These are phyloP conservation scores for Euphrasia arctica DNA, from an alignment of 305 asterid species.

Conservation along the genomic window DNA sequence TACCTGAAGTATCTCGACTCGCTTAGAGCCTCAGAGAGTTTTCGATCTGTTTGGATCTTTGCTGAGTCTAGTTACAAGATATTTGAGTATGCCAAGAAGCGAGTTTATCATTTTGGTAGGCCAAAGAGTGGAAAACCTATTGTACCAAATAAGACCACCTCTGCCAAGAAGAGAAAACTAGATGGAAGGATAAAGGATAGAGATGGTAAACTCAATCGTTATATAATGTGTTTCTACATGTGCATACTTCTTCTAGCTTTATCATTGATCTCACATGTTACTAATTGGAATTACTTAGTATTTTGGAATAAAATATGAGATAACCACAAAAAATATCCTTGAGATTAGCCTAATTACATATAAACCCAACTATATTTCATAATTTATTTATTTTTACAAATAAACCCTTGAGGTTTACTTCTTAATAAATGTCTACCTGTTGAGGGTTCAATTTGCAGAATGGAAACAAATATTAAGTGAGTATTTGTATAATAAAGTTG, in stretches of 20 bases:
- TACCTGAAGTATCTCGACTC: conserved; percentile 95
- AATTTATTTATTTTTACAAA: background rate
- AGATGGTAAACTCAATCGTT: conserved; percentile 51
- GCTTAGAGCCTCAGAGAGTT: conserved; percentile 96
- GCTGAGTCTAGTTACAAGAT: conserved; percentile 98
- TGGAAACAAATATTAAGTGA: background rate
- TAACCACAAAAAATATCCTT: background rate
- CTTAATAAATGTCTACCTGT: background rate
- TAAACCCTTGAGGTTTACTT: background rate
- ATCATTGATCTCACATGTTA: conserved; percentile 23
- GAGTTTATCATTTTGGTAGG: conserved; percentile 89
- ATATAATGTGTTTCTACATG: conserved; percentile 12
- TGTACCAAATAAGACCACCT: conserved; percentile 44
- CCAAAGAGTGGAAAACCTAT: conserved; percentile 48
- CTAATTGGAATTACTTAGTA: conserved; percentile 8
- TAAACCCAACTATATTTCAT: background rate
- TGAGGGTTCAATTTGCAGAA: background rate
- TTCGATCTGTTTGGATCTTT: conserved; percentile 95
- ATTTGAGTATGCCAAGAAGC: conserved; percentile 90
- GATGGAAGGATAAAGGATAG: conserved; percentile 48
- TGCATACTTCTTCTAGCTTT: conserved; percentile 17
- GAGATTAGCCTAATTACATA: background rate
- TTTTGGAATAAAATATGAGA: conserved; percentile 1
- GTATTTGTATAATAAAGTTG: background rate
- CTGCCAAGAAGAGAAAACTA: conserved; percentile 68